Evolutionary conservation across 176 grass and related monocot genomes (phyloP), one percentile per base, ranked within the genome.

Genomic region (Aechmea fasciata): DNA sequence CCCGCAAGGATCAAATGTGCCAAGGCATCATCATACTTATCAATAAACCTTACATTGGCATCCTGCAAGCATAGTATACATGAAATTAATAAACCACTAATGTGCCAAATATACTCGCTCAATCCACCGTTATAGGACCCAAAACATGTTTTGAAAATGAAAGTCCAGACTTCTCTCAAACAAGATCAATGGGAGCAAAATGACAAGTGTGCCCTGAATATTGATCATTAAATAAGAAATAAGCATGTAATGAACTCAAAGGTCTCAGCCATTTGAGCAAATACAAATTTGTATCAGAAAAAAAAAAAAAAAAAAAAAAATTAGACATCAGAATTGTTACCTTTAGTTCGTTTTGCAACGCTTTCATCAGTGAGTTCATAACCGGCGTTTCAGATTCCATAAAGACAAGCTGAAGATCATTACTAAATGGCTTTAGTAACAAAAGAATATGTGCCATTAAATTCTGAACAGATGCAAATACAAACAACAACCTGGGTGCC

Each of bases 1-100:
- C 82, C 82, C 66, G 85, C 81, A 81, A 80, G 73, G 74, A 88
- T 78, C 52, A 88, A 71, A 74, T 84, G 85, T 70, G 66, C 69
- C 66, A 88, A 72, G 19, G 65, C 25, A 55, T 84, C 81, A 49
- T 88, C 65, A 41, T 88, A 84, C 50, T 20, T 69, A 26, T 79
- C 53, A 74, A 88, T 4, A 28, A 77, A 77, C 48, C 41, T 62
- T 61, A 88, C 66, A 52, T 73, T 19, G 1, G 68, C 51, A 47
- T 28, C 74, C 85, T 77, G 70, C 68, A 83, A 54, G 68, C 26
- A 68, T 19, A 20, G 47, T 55, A 23, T 29, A 79, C 8, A 52
- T 0, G 9, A 59, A 59, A 41, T 41, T 41, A 41, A 41, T 41
- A 41, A 41, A 41, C 33, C 33, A 41, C 4, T 41, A 41, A 41